Evolutionary conservation across 352 stramenopile species (phyloP), one percentile per base, ranked within the genome.

Genomic region (Phytophthora tentaculata): DNA sequence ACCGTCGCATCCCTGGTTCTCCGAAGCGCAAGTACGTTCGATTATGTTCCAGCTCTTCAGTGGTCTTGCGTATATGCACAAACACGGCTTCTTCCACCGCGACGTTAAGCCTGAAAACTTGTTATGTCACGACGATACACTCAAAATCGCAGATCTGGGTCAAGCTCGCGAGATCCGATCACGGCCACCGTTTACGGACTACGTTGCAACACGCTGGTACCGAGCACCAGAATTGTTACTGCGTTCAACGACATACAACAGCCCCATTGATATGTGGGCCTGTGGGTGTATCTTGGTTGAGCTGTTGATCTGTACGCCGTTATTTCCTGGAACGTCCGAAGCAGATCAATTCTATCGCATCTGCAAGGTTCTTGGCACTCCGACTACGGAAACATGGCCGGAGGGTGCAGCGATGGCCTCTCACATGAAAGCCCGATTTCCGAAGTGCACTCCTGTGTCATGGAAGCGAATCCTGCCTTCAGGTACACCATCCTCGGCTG

Each of bases 341-440:
- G 89, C 95, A 19, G 97, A 99, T 79, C 93, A 99, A 76, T 89
- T 99, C 24, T 94, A 94, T 68, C 97, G 98, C 29, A 98, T 98
- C 62, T 97, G 88, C 80, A 90, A 85, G 37, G 80, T 98, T n/a
- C 69, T 98, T 20, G 95, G 95, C 7, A 85, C 90, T 6, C 96
- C 97, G 2, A 97, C 88, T 0, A 89, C 90, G 44, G 77, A 92
- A 35, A 94, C 44, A 19, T 99, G 97, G 97, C 76, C 85, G 13
- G 95, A 99, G 43, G 96, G 94, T 43, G 74, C 97, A 41, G 74
- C 70, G 35, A 90, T 96, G 51, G 90, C 94, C 32, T 85, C 87
- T 44, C 83, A 96, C 32, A 93, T 99, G 90, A 84, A 96, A 58
- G 97, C 98, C 64, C 86, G 88, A 44, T 98, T 98, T 62, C 96